Base-by-base conservation (phyloP, 257 asterid genomes). In the Fraxinus excelsior region DNA sequence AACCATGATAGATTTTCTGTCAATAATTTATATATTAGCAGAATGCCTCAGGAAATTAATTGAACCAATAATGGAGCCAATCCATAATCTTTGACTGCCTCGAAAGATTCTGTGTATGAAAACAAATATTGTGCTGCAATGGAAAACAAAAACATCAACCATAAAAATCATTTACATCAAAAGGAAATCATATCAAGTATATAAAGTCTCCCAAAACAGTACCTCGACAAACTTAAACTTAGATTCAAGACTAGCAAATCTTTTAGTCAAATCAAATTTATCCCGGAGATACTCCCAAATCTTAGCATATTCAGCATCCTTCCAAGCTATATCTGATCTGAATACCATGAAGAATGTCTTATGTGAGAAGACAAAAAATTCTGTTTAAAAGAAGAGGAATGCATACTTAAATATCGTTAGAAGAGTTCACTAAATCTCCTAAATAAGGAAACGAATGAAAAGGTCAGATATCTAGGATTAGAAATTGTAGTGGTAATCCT, bases 191-290 rank as follows among this genome's bases (percentile, higher is more conserved):
- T 1, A 26, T 25, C 2, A 8, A 5, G 70, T 21, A 7, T 49
- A 38, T 62, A 76, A 35, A 60, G 73, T 8, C 21, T 58, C 12
- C 38, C 8, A 35, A 7, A 35, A 35, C 9, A 5, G 38, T 87
- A 94, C 98, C 99, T 92, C 97, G 2, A 92, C 99, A 78, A 92
- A 92, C 84, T 91, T 91, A 90, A 94, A 83, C 88, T 94, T 94
- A 35, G 1, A 35, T 5, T 35, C 38, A 35, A 5, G 38, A 0
- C 9, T 35, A 35, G 38, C 32, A 29, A 29, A 29, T 29, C 32
- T 29, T 29, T 29, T 29, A 29, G 32, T 29, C 32, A 29, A 29
- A 29, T 29, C 32, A 29, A 29, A 29, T 2, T 29, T 3, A 29
- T 29, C 32, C 2, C 32, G 32, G 32, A 29, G 32, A 29, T 29